Evolutionary conservation across 768 basidiomycete genomes (phyloP), one percentile per base, ranked within the genome.

Genomic region (Goffeauzyma gilvescens): DNA sequence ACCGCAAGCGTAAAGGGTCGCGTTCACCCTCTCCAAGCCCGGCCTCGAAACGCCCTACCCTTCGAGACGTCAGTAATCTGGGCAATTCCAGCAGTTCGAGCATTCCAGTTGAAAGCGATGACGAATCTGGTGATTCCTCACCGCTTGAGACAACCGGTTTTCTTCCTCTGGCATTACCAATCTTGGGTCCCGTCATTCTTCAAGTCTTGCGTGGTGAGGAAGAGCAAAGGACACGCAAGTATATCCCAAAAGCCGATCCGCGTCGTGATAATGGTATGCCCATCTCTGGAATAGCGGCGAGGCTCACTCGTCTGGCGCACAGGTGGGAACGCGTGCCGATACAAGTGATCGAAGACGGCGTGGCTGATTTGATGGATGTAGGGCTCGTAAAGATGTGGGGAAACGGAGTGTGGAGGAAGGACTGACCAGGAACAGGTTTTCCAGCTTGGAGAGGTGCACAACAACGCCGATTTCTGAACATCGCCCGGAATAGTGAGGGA

Each of bases 141-240:
- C 6, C 6, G 9, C 6, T 9, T 10, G 24, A 38, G 37, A 36
- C 36, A 10, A 27, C 36, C 12, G 47, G 42, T 9, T 49, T 44
- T 38, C 42, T 49, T 6, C 42, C 42, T 0, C 37, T 49, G 14
- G 40, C 25, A 2, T 17, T 32, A 13, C 47, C 42, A 5, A 40
- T 49, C 34, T 23, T 49, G 7, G 47, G 38, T 7, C 33, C 38
- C 18, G 42, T 35, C 1, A 39, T 49, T 15, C 38, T 49, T 6
- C 42, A 49, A 25, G 33, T 49, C 32, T 21, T 49, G 8, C 31
- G 44, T 18, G 21, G 27, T 17, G 47, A 49, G 25, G 36, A 30
- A 7, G 30, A 27, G 13, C n/a, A 36, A 14, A 18, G 47, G 20
- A 30, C 33, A 13, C 21, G 26, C 6, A 39, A 23, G 6, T 49